phyloP scores from a whole-genome alignment of 768 basidiomycete species.

The Boletellus emodensis region DNA sequence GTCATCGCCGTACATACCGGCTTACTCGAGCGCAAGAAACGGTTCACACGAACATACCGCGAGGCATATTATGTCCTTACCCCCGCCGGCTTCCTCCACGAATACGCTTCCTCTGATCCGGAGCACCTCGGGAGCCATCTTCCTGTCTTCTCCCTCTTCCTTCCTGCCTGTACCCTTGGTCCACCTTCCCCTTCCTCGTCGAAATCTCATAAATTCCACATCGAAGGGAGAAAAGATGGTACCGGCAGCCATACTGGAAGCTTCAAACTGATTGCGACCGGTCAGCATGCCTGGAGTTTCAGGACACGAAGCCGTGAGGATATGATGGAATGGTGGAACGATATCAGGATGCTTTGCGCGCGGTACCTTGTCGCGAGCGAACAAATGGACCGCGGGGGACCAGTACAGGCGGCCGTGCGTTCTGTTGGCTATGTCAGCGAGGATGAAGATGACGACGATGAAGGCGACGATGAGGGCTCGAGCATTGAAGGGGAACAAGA shows the following conservation, averaged over 20 bases:
- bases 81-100: constrained; percentile 94
- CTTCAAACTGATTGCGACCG: constrained; percentile 37
- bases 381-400: constrained; percentile 87
- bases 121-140: constrained; percentile 41
- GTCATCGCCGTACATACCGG: constrained; percentile 87
- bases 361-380: constrained; percentile 93
- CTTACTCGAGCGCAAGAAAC: constrained; percentile 90
- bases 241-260: constrained; percentile 57
- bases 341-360: constrained; percentile 89
- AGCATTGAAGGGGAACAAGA: constrained; percentile 42
- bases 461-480: constrained; percentile 54
- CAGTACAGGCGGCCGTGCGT: constrained; percentile 88
- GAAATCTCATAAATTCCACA: constrained; percentile 92
- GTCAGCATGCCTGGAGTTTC: constrained; percentile 82
- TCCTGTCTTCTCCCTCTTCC: constrained; percentile 84
- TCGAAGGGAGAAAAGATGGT: constrained; percentile 87
- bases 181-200: constrained; percentile 71
- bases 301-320: constrained; percentile 86
- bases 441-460: constrained; percentile 53
- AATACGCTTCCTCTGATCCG: constrained; percentile 78
- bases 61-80: constrained; percentile 93
- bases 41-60: constrained; percentile 81
- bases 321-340: constrained; percentile 99
- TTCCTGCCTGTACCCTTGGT: constrained; percentile 93
- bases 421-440: constrained; percentile 86